Evolutionary conservation across 352 stramenopile species (phyloP), one percentile per base, ranked within the genome.

Genomic region (Globisporangium recalcitrans): DNA sequence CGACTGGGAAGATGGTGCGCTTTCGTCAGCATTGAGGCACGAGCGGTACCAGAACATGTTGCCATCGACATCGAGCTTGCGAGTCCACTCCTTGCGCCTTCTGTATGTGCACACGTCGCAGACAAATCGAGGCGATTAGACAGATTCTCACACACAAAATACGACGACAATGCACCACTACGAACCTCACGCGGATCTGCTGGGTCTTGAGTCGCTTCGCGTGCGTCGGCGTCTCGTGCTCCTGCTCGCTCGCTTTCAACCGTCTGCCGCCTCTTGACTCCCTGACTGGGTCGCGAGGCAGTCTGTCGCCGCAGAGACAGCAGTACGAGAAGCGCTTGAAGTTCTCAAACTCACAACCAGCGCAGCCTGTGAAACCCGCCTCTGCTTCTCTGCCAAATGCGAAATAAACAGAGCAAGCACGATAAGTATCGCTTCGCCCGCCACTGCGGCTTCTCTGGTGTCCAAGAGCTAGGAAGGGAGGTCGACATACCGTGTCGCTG

Each of bases 1-100:
- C n/a, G n/a, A n/a, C n/a, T n/a, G n/a, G n/a, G n/a, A n/a, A n/a
- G n/a, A n/a, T n/a, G n/a, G n/a, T n/a, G n/a, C n/a, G n/a, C n/a
- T n/a, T n/a, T n/a, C n/a, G n/a, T n/a, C n/a, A n/a, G n/a, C n/a
- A n/a, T n/a, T n/a, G n/a, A n/a, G n/a, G n/a, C n/a, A n/a, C n/a
- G 62, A 95, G 95, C 68, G 69, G 38, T 89, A 78, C 84, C 84
- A 93, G 40, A 80, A 78, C 21, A 86, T 31, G 8, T 70, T 71
- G 14, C 78, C 78, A 52, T 87, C 71, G 14, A 88, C 78, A 36
- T 90, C 80, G 3, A 93, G 32, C 31, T 75, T 77, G n/a, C 83
- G 73, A 16, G 59, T 72, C 83, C 83, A 93, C 53, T 90, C 75
- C 44, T 83, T 87, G 38, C 84, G 76, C 52, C 76, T 85, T 14